These are phyloP conservation scores for Galerina sulciceps DNA, from an alignment of 768 basidiomycete genomes.

Conservation along the genomic window DNA sequence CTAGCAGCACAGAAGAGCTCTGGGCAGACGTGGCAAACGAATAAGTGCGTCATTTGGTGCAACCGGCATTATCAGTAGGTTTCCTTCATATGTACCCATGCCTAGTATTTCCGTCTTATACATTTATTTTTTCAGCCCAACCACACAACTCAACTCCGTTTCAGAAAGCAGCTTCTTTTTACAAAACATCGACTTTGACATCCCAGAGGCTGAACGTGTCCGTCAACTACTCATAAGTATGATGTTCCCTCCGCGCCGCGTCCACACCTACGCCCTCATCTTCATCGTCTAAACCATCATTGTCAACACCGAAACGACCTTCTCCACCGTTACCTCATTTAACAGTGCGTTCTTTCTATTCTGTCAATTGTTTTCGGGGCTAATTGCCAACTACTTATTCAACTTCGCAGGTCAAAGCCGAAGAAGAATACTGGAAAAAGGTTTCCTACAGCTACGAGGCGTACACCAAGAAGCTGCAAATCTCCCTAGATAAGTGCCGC, in stretches of 20 bases:
- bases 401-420: conserved; percentile 45
- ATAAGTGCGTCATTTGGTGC: conserved; percentile 71
- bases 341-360: conserved; percentile 50
- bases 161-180: conserved; percentile 69
- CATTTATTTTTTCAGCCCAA: conserved; percentile 64
- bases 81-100: background rate
- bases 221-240: conserved; percentile 75
- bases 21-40: conserved; percentile 79
- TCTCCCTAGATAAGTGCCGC: conserved; percentile 53
- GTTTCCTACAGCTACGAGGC: conserved; percentile 62
- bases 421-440: conserved; percentile 74
- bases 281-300: conserved; percentile 34
- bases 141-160: conserved; percentile 78
- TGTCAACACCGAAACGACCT: conserved; percentile 24
- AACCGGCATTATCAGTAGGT: conserved; percentile 76
- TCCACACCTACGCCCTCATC: conserved; percentile 29
- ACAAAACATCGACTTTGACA: conserved; percentile 79
- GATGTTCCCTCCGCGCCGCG: conserved; percentile 70
- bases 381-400: background rate
- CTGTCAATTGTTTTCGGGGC: background rate
- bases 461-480: conserved; percentile 50
- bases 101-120: conserved; percentile 4
- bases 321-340: conserved; percentile 56
- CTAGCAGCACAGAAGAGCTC: conserved; percentile 55
- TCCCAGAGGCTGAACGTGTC: conserved; percentile 73